Percentiles rank a stretch among this genome's conserved stretches.
Conservation (phyloP, 108 stramenopile genomes). For the Cyclotella cryptica region DNA sequence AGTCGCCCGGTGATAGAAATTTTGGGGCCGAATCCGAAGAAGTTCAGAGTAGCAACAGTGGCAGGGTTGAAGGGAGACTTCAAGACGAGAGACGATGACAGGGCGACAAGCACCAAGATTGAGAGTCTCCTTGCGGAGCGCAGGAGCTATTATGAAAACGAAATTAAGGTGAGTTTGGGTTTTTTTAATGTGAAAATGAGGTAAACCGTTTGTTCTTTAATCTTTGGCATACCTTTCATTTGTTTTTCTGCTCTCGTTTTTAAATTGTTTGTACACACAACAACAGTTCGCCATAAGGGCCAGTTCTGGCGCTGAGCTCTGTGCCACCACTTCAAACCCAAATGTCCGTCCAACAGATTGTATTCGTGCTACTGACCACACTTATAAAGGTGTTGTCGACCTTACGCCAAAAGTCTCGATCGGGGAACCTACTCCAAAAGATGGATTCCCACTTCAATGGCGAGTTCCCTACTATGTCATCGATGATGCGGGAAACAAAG, state of each 20-base stretch:
- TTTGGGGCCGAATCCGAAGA: constrained; percentile 85
- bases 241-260: background rate
- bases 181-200: constrained; percentile 12
- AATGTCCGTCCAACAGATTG: constrained; percentile 72
- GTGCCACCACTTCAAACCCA: constrained; percentile 66
- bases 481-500: constrained; percentile 86
- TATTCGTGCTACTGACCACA: constrained; percentile 75
- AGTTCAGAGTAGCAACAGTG: constrained; percentile 72
- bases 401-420: constrained; percentile 68
- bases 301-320: constrained; percentile 85
- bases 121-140: constrained; percentile 49
- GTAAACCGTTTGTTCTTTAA: no score
- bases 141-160: constrained; percentile 64
- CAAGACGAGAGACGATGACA: constrained; percentile 21
- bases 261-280: background rate
- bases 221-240: no score
- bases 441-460: constrained; percentile 64
- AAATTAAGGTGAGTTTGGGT: constrained; percentile 68
- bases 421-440: constrained; percentile 77
- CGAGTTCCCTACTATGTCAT: constrained; percentile 87
- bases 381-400: constrained; percentile 78
- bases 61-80: constrained; percentile 72
- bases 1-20: constrained; percentile 80
- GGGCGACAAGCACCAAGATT: constrained; percentile 37
- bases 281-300: constrained; percentile 64